Evolutionary conservation across 2,329 filamentous ascomycete species (phyloP).

Genomic region (Truncatella angustata): DNA sequence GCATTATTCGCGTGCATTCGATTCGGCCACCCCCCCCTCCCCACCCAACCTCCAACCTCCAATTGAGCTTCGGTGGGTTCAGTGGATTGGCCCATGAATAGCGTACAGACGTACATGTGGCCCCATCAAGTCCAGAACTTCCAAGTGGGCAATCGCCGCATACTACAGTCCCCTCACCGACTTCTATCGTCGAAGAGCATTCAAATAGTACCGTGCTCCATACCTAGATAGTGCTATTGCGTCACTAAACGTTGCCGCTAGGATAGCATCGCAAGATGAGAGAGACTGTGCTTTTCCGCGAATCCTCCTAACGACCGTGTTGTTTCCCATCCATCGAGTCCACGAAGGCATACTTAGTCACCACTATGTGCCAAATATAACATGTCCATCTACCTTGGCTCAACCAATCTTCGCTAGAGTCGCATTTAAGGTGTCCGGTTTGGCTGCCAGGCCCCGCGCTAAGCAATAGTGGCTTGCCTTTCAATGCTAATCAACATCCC

Average conservation of each 20-base stretch:
- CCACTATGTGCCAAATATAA: too few relatives aligned
- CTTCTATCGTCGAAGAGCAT: too few relatives aligned
- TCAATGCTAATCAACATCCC: background rate
- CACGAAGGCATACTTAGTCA: too few relatives aligned
- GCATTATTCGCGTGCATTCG: background rate
- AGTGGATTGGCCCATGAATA: slow-evolving; percentile 4
- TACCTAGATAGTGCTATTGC: too few relatives aligned
- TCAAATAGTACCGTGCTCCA: too few relatives aligned
- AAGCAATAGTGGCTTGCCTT: slow-evolving; percentile 1
- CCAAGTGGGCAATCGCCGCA: background rate
- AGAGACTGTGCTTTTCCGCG: too few relatives aligned
- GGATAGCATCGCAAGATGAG: too few relatives aligned
- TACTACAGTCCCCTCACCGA: slow-evolving; percentile 1
- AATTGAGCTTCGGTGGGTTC: slow-evolving; percentile 1
- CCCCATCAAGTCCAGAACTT: slow-evolving; percentile 2
- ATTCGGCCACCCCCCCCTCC: background rate
- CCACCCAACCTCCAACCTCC: background rate
- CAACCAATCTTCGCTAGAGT: background rate
- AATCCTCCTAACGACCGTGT: too few relatives aligned
- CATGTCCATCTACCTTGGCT: background rate
- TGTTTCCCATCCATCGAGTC: too few relatives aligned
- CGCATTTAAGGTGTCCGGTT: slow-evolving; percentile 6
- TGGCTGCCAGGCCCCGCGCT: slow-evolving; percentile 5
- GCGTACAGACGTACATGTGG: slow-evolving; percentile 6
- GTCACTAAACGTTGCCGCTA: too few relatives aligned